phyloP scores from a whole-genome alignment of 2,329 filamentous ascomycete species.

The Colletotrichum ledebouriae region DNA sequence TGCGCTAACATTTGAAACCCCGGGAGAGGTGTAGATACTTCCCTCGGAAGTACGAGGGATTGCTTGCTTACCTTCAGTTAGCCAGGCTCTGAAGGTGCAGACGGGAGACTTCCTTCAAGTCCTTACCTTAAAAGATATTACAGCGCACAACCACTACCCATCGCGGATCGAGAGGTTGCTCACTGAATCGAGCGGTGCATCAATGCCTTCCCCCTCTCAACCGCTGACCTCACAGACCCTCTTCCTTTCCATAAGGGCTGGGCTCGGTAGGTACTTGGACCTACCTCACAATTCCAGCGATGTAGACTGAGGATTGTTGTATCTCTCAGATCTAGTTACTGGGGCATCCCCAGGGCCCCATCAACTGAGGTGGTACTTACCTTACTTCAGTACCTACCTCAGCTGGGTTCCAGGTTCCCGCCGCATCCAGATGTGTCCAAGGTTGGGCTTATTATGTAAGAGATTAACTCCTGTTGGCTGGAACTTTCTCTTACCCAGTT shows the following conservation, averaged over 20 bases:
- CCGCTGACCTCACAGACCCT: too few relatives aligned
- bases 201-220: too few relatives aligned
- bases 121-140: background rate
- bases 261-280: conserved; percentile 1
- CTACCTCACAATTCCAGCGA: too few relatives aligned
- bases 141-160: conserved; percentile 1
- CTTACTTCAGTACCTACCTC: background rate
- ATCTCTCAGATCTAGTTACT: background rate
- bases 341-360: conserved; percentile 23
- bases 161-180: conserved; percentile 30
- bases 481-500: conserved; percentile 29
- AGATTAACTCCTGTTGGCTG: conserved; percentile 42
- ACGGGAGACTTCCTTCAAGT: background rate
- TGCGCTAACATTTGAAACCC: too few relatives aligned
- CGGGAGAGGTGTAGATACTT: too few relatives aligned
- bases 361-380: background rate
- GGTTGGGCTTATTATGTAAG: conserved; percentile 42
- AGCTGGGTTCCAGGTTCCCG: conserved; percentile 1
- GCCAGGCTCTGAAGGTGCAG: too few relatives aligned
- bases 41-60: too few relatives aligned
- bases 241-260: too few relatives aligned
- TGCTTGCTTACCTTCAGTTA: too few relatives aligned
- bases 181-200: conserved; percentile 29
- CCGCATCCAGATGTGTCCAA: conserved; percentile 22
- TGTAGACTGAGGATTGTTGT: background rate